Evolutionary conservation across 306 rosid species (phyloP).

Genomic region (Coriaria nepalensis): DNA sequence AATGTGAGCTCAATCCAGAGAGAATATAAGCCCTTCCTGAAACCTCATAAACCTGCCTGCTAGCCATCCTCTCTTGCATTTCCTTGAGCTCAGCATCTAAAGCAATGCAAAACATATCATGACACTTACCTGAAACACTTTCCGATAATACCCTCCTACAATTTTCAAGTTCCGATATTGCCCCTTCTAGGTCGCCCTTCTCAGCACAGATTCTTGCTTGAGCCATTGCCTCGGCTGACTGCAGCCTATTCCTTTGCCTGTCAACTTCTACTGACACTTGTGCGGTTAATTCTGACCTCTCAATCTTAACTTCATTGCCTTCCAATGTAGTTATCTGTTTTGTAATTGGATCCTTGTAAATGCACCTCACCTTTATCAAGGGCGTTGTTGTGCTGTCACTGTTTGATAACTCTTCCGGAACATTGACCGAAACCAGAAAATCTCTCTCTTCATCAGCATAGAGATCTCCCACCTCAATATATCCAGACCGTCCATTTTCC

Average conservation of each 20-base stretch:
- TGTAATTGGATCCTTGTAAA: conserved; percentile 68
- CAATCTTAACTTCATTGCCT: conserved; percentile 59
- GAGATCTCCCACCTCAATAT: conserved; percentile 70
- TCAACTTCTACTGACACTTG: conserved; percentile 78
- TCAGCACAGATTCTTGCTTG: conserved; percentile 74
- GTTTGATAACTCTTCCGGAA: conserved; percentile 39
- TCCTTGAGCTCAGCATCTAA: conserved; percentile 95
- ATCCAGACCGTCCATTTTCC: conserved; percentile 48
- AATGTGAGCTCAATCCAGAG: conserved; percentile 94
- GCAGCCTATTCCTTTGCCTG: conserved; percentile 80
- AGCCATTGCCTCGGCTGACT: conserved; percentile 88
- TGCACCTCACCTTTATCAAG: conserved; percentile 60
- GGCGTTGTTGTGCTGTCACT: conserved; percentile 30
- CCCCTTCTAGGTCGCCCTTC: conserved; percentile 58
- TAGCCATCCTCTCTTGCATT: conserved; percentile 92
- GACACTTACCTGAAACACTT: conserved; percentile 50
- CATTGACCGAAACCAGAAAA: conserved; percentile 64
- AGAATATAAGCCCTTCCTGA: conserved; percentile 96
- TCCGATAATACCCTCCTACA: conserved; percentile 52
- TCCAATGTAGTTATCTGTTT: conserved; percentile 45
- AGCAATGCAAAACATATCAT: conserved; percentile 66
- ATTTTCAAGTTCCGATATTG: conserved; percentile 63
- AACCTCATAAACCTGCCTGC: conserved; percentile 89
- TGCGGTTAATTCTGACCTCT: conserved; percentile 41
- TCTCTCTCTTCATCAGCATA: conserved; percentile 98